Base-by-base conservation (phyloP, 345 rosid species). In the Pistacia vera region DNA sequence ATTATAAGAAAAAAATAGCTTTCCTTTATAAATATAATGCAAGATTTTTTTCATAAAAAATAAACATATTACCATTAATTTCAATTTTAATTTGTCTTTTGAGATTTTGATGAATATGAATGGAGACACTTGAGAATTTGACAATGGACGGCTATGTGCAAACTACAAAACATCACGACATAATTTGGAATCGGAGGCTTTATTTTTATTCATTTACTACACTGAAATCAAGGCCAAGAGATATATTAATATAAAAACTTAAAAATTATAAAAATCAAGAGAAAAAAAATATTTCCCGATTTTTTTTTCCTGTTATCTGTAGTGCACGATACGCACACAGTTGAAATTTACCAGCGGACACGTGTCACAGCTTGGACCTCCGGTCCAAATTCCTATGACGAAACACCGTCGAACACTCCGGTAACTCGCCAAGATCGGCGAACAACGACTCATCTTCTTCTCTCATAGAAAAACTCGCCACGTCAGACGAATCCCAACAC, bases 371-470 rank as follows among this genome's bases (percentile, higher is more conserved):
- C 91, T 81, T 84, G 94, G 4, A 88, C 91, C 63, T 89, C 90
- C 56, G 92, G 86, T 59, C 89, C 95, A 64, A 84, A 70, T 86
- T 92, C 74, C 87, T 87, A 75, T 85, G 96, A 77, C 93, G 78
- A 70, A 96, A 90, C 67, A 94, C 98, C 76, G 87, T 62, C 58
- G 97, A 88, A 61, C 91, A 97, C 90, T 97, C 99, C 81, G 99
- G 99, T 82, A 97, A 82, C 90, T 96, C 99, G 4, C 87, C 99
- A 12, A 97, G 98, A 84, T 94, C 99, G 61, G 98, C 98, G 81
- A 92, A 94, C 80, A 97, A 73, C 44, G 92, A 92, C 86, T 97
- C 99, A 71, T 97, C 99, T 80, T 94, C 96, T 59, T 89, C 93
- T 38, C 91, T 70, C 85, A 89, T 81, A 38, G 92, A 90, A 48